Conservation (phyloP, 2,329 filamentous ascomycete genomes). For the Raffaelea arxii region DNA sequence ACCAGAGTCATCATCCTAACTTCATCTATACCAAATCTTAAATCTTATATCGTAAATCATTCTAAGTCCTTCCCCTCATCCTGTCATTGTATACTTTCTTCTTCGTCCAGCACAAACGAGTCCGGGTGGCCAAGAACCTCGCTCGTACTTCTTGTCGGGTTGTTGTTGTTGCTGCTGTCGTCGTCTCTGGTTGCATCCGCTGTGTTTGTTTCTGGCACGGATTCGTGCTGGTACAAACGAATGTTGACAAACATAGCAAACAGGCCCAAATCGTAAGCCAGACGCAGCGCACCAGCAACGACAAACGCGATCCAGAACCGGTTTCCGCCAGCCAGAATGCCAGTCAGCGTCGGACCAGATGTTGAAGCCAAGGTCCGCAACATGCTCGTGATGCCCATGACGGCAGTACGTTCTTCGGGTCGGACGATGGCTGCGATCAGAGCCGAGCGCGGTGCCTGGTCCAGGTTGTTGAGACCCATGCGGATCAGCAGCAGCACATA, state of each 20-base stretch:
- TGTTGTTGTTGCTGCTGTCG: slow-evolving; percentile 54
- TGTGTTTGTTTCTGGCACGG: slow-evolving; percentile 63
- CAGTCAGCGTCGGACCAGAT: slow-evolving; percentile 44
- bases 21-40: no score
- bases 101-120: slow-evolving; percentile 9
- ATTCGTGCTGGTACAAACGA: slow-evolving; percentile 37
- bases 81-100: slow-evolving; percentile 7
- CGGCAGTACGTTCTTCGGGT: slow-evolving; percentile 55
- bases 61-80: no score
- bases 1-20: no score
- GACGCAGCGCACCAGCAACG: slow-evolving; percentile 39
- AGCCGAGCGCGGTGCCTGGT: slow-evolving; percentile 55
- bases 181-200: slow-evolving; percentile 57
- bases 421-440: slow-evolving; percentile 58
- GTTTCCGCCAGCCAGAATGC: slow-evolving; percentile 39
- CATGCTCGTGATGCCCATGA: slow-evolving; percentile 59
- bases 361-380: slow-evolving; percentile 50
- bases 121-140: slow-evolving; percentile 9
- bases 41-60: no score
- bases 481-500: slow-evolving; percentile 48
- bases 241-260: slow-evolving; percentile 51
- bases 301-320: slow-evolving; percentile 55
- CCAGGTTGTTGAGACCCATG: slow-evolving; percentile 57
- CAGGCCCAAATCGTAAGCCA: slow-evolving; percentile 49
- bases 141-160: slow-evolving; percentile 4